These are phyloP conservation scores for Platanthera guangdongensis DNA, from an alignment of 106 monocot species.

Conservation along the genomic window DNA sequence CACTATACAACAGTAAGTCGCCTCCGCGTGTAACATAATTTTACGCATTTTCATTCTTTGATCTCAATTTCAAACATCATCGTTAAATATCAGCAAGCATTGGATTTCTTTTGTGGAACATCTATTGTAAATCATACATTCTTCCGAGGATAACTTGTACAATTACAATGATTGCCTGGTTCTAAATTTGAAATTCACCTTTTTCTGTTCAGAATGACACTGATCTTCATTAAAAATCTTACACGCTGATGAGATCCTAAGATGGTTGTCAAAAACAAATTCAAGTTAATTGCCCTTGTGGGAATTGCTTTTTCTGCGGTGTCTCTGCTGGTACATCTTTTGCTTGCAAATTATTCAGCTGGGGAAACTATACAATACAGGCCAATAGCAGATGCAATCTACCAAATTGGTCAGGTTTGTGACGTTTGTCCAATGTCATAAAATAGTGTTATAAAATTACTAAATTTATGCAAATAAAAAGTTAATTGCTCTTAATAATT, in stretches of 20 bases:
- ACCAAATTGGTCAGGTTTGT: slow-evolving; percentile 28
- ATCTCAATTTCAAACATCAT: no score
- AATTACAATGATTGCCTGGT: not conserved
- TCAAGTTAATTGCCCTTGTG: slow-evolving; percentile 50
- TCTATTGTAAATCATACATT: no score
- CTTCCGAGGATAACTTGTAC: no score
- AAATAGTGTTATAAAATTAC: not conserved
- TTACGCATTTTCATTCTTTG: no score
- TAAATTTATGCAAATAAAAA: not conserved
- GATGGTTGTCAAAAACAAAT: slow-evolving; percentile 65
- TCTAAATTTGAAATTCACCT: not conserved
- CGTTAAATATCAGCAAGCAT: no score
- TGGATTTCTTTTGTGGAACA: no score
- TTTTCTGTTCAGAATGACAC: not conserved
- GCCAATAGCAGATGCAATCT: slow-evolving; percentile 33
- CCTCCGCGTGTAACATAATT: no score
- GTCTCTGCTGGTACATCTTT: slow-evolving; percentile 57
- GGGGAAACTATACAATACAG: slow-evolving; percentile 39
- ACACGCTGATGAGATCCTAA: slow-evolving; percentile 14
- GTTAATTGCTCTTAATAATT: not conserved
- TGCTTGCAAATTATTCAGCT: slow-evolving; percentile 52
- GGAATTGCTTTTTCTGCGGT: slow-evolving; percentile 52
- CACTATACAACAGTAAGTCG: no score
- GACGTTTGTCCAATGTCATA: not conserved
- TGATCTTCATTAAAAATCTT: not conserved